Evolutionary conservation across 176 grass and related monocot genomes (phyloP).

Genomic region (Juncus effusus): DNA sequence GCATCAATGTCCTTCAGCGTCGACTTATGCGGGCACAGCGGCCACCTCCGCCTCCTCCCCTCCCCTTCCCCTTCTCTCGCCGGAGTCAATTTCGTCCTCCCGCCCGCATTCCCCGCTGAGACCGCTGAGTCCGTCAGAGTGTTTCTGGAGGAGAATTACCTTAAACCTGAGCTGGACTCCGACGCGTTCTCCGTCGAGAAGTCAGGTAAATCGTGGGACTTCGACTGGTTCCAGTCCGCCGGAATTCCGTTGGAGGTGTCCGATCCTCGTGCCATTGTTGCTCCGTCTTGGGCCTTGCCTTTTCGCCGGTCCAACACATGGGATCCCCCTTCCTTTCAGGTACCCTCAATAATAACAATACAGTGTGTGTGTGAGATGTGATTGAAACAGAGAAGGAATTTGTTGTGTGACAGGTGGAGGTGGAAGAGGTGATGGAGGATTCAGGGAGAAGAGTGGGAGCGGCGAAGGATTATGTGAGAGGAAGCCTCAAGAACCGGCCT

Average conservation of each 20-base stretch:
- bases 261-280: conserved; percentile 46
- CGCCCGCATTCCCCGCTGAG: conserved; percentile 68
- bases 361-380: background rate
- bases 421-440: conserved; percentile 54
- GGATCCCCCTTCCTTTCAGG: conserved; percentile 57
- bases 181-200: conserved; percentile 51
- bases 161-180: conserved; percentile 62
- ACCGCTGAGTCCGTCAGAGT: conserved; percentile 50
- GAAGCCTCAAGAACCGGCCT: conserved; percentile 72
- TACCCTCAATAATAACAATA: background rate
- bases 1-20: conserved; percentile 66
- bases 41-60: conserved; percentile 77
- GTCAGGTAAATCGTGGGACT: conserved; percentile 64
- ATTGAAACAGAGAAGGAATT: background rate
- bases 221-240: conserved; percentile 71
- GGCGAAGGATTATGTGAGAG: conserved; percentile 80
- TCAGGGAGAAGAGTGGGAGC: conserved; percentile 61
- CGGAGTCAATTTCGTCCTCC: conserved; percentile 75
- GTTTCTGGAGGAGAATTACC: conserved; percentile 73
- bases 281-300: conserved; percentile 67
- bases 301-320: conserved; percentile 53
- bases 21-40: conserved; percentile 73
- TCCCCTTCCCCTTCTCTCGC: conserved; percentile 20
- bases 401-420: conserved; percentile 44
- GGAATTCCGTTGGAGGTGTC: conserved; percentile 66